Base-by-base conservation (phyloP, 805 yeast genomes). In the Suhomyces sp. region DNA sequence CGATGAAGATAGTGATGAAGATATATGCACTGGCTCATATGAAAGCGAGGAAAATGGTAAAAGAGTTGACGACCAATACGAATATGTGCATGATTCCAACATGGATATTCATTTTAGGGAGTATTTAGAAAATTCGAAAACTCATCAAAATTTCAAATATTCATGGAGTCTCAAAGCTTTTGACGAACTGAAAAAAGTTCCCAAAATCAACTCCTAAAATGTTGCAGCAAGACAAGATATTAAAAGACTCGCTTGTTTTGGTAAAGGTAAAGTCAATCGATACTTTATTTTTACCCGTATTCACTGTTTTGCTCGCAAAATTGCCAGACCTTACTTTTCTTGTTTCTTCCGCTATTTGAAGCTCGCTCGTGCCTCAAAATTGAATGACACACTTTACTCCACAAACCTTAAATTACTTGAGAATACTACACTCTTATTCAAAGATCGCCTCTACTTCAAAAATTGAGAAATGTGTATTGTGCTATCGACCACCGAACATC, bases 391-490 rank as follows among this genome's bases (percentile, higher is more conserved):
- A 17, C 22, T 37, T 19, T 37, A 37, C 41, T 17, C 41, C 41
- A 37, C 41, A 37, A 37, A 37, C 17, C 41, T 37, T 9, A 19
- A 15, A 17, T 17, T 9, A 37, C 13, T 19, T 19, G 20, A 37
- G 41, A 17, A 35, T 15, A 37, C 22, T 31, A n/a, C 22, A 37
- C 22, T 17, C 22, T 17, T 19, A 37, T 8, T 10, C 41, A 10
- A 37, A 19, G 6, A 37, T 37, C 3, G 17, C 22, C 22, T 37
- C 22, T 37, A 19, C 17, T 37, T 10, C 17, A 19, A 37, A 10
- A 17, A 19, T n/a, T 29, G 13, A 31, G 24, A 15, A 13, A 91
- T 92, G 98, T 92, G 98, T 69, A 87, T 91, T 29, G 65, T 89
- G 17, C 61, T 90, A 33, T 79, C 87, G 1, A 79, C 96, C 2